Percentiles rank a stretch among this genome's conserved stretches.
phyloP scores from a whole-genome alignment of 768 basidiomycete genomes.

The Phanerodontia chrysosporium region DNA sequence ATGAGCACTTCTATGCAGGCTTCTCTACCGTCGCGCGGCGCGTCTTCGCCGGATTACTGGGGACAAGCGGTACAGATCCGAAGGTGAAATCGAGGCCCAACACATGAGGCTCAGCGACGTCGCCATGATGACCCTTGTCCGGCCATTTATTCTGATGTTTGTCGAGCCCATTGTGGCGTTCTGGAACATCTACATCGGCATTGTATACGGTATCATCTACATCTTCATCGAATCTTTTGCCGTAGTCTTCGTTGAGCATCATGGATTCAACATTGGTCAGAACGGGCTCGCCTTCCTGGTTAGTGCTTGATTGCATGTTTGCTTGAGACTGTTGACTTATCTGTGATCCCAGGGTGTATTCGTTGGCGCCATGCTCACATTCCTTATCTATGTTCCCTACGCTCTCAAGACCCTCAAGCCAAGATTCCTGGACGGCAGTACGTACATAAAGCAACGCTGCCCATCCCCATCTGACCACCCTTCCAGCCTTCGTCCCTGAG shows the following conservation, averaged over 20 bases:
- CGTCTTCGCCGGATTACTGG: slow-evolving; percentile 28
- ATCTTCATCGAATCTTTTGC: slow-evolving; percentile 32
- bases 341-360: slow-evolving; percentile 5
- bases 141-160: slow-evolving; percentile 27
- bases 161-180: slow-evolving; percentile 29
- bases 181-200: slow-evolving; percentile 3
- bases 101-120: slow-evolving; percentile 15
- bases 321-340: no score
- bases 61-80: slow-evolving; percentile 23
- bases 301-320: not conserved
- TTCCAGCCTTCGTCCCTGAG: slow-evolving; percentile 20
- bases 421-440: slow-evolving; percentile 15
- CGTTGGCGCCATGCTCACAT: slow-evolving; percentile 6
- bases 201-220: slow-evolving; percentile 19
- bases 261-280: slow-evolving; percentile 28
- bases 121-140: slow-evolving; percentile 23
- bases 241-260: slow-evolving; percentile 30
- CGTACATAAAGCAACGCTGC: no score
- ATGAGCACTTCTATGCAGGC: slow-evolving; percentile 12
- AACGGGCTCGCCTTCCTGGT: slow-evolving; percentile 28
- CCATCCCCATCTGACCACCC: no score
- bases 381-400: slow-evolving; percentile 6
- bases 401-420: slow-evolving; percentile 4
- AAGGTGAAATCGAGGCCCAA: slow-evolving; percentile 21
- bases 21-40: slow-evolving; percentile 28